Base-by-base conservation (phyloP, 345 rosid genomes). In the Boechera stricta region DNA sequence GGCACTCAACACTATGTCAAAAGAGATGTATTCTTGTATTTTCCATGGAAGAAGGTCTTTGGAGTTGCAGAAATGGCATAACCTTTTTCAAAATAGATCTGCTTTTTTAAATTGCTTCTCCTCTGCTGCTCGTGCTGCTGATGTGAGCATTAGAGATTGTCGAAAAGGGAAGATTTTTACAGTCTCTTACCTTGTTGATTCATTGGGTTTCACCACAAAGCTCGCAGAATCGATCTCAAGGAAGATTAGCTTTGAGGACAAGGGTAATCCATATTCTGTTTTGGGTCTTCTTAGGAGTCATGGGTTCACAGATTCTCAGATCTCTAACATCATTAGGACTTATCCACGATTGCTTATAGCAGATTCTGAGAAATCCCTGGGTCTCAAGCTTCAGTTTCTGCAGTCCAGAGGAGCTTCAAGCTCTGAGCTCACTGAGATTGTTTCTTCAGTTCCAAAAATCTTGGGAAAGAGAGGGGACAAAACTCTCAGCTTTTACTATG, bases 291-390 rank as follows among this genome's bases (percentile, higher is more conserved):
- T 79, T 0, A 79, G 41, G 24, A 41, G 31, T 21, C 16, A 69
- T 62, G 79, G 62, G 5, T 79, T 79, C 68, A 45, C 67, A 1
- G 7, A 56, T 6, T 68, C 67, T 64, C 82, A 81, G 33, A 64
- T 81, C 35, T 32, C 55, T 13, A 18, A 0, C 2, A 35, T 35
- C 2, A 5, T 35, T 35, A 35, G 0, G 8, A 1, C 0, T 35
- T 35, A 35, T 35, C 38, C 38, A 35, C 38, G 0, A 35, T 6
- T 35, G 38, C 2, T 5, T 5, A 35, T 6, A 35, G 38, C 8
- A 6, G 2, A 35, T 35, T 1, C 38, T 35, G 38, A 6, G 8
- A 35, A 35, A 1, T 35, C 7, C 0, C 38, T 35, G 6, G 2
- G 2, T 6, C 7, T 5, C 7, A 35, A 35, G 38, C 38, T 35